Percentiles rank a stretch among this genome's conserved stretches.
These are phyloP conservation scores for Podospora appendiculata DNA, from an alignment of 495 filamentous ascomycete species.

Conservation along the genomic window DNA sequence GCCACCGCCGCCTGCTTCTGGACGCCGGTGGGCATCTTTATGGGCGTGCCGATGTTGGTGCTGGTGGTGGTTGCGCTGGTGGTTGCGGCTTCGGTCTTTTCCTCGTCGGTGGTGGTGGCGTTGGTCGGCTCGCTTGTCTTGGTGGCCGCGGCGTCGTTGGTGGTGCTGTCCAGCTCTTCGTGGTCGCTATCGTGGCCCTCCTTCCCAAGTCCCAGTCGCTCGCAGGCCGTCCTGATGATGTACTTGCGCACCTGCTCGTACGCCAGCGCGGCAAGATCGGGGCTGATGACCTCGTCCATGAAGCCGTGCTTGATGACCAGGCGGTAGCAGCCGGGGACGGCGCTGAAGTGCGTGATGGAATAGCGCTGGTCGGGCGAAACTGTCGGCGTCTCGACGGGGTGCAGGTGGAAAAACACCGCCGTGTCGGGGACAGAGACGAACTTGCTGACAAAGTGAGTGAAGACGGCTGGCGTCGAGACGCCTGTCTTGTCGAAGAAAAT, in stretches of 20 bases:
- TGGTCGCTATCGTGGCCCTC: constrained; percentile 1
- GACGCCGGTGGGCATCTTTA: background rate
- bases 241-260: constrained; percentile 51
- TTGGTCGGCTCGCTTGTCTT: background rate
- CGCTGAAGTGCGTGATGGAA: constrained; percentile 26
- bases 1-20: background rate
- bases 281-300: constrained; percentile 58
- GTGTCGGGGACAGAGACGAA: constrained; percentile 51
- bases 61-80: background rate
- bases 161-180: background rate
- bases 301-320: constrained; percentile 64
- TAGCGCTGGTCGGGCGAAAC: constrained; percentile 37
- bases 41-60: background rate
- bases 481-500: constrained; percentile 64
- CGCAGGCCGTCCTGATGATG: constrained; percentile 31
- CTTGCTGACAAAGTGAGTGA: constrained; percentile 57
- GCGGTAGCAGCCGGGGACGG: constrained; percentile 53
- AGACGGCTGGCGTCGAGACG: constrained; percentile 45
- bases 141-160: background rate
- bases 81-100: background rate
- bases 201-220: constrained; percentile 4
- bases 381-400: constrained; percentile 46
- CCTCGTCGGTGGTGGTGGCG: background rate
- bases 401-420: constrained; percentile 55
- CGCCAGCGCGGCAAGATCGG: constrained; percentile 50